Conservation (phyloP, 257 asterid genomes). For the Avicennia marina region DNA sequence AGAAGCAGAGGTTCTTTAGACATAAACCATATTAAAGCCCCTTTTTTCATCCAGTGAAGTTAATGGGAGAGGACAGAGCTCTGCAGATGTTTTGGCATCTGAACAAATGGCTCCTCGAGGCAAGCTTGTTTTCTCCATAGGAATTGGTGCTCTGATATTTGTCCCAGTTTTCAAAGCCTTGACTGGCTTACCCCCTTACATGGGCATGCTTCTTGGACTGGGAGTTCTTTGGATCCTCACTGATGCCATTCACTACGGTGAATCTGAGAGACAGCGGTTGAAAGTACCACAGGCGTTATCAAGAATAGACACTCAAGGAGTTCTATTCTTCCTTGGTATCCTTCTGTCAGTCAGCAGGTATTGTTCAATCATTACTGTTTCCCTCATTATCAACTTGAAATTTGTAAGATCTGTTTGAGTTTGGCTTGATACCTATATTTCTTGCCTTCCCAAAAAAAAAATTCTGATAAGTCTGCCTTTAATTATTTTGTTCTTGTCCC, state of each 20-base stretch:
- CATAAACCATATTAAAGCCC: conserved; percentile 6
- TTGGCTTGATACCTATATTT: too few relatives aligned
- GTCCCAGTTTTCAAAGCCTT: conserved; percentile 88
- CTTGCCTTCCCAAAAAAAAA: too few relatives aligned
- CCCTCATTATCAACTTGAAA: too few relatives aligned
- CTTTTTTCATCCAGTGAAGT: conserved; percentile 60
- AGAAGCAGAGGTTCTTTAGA: conserved; percentile 5
- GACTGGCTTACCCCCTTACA: conserved; percentile 93
- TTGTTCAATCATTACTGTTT: too few relatives aligned
- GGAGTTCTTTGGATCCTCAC: conserved; percentile 96
- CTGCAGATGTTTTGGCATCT: conserved; percentile 66
- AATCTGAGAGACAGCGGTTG: conserved; percentile 70
- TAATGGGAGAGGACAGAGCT: conserved; percentile 56
- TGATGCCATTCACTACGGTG: conserved; percentile 97
- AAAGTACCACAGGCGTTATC: conserved; percentile 98
- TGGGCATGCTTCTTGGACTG: conserved; percentile 92
- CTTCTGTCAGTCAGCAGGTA: conserved; percentile 98
- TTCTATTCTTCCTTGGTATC: conserved; percentile 97
- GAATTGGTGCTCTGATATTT: conserved; percentile 80
- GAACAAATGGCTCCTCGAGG: conserved; percentile 98
- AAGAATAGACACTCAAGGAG: conserved; percentile 96
- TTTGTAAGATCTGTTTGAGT: too few relatives aligned
- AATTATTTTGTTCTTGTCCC: conserved; percentile 7
- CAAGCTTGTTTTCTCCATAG: conserved; percentile 81
- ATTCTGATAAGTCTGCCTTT: too few relatives aligned